Conservation (phyloP, 805 yeast species). For the Starmerella gropengiesseri region DNA sequence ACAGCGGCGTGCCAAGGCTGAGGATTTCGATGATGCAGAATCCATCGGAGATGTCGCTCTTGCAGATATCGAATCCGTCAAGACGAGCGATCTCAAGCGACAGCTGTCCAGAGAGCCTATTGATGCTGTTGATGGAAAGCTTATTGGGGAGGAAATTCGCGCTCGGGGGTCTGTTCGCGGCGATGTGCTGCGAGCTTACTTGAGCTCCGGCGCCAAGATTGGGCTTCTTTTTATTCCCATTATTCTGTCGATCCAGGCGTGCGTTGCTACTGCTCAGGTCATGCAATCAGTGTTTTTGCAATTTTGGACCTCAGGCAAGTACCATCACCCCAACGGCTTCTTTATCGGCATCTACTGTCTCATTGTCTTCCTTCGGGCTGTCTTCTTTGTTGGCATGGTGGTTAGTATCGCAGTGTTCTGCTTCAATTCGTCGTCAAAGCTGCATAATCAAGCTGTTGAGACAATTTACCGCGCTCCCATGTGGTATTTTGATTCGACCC, state of each 20-base stretch:
- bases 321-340: slow-evolving; percentile 39
- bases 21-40: slow-evolving; percentile 6
- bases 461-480: slow-evolving; percentile 65
- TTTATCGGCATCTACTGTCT: slow-evolving; percentile 59
- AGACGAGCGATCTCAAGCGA: not conserved
- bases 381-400: slow-evolving; percentile 30
- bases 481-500: slow-evolving; percentile 75
- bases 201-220: slow-evolving; percentile 34
- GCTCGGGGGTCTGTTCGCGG: slow-evolving; percentile 26
- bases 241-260: slow-evolving; percentile 20
- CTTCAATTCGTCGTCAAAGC: slow-evolving; percentile 44
- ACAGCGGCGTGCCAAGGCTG: slow-evolving; percentile 6
- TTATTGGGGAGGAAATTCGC: slow-evolving; percentile 29
- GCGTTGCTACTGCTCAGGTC: slow-evolving; percentile 41
- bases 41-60: not conserved
- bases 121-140: slow-evolving; percentile 18
- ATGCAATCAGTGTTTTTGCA: slow-evolving; percentile 41
- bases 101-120: slow-evolving; percentile 15
- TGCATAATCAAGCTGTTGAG: slow-evolving; percentile 52
- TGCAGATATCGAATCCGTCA: not conserved
- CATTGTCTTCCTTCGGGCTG: slow-evolving; percentile 43
- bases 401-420: slow-evolving; percentile 31
- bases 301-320: slow-evolving; percentile 61
- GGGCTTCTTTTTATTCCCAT: slow-evolving; percentile 25
- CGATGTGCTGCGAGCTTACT: slow-evolving; percentile 43